These are phyloP conservation scores for Tetradesmus obliquus DNA, from an alignment of 139 green algal genomes.

Conservation along the genomic window DNA sequence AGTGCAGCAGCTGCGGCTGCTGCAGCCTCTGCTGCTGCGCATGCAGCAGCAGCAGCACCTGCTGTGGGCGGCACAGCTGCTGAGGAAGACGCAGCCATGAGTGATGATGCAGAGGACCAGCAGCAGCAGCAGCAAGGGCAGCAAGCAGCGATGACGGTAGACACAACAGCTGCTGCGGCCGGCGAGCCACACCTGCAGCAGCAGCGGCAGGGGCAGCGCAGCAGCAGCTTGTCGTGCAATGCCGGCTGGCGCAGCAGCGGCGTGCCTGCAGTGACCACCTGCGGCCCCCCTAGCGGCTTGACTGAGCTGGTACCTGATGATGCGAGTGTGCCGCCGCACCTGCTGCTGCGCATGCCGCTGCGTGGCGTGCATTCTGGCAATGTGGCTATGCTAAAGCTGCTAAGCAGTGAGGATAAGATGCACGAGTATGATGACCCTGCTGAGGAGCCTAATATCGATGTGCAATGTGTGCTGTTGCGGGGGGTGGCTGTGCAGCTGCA, in stretches of 20 bases:
- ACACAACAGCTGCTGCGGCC: neutral
- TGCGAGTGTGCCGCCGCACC: neutral
- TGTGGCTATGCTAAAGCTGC: neutral
- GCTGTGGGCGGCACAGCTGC: neutral
- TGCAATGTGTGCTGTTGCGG: conserved; percentile 1
- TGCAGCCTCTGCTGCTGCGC: neutral
- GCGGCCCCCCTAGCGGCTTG: neutral
- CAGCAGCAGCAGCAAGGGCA: neutral
- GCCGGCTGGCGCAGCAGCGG: neutral
- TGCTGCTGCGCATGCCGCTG: conserved; percentile 29
- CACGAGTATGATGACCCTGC: neutral
- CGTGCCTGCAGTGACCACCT: neutral
- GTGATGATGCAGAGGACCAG: neutral
- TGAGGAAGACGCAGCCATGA: neutral
- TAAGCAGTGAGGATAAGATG: conserved; percentile 15
- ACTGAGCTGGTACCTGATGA: neutral
- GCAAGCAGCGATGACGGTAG: neutral
- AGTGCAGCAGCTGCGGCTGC: neutral
- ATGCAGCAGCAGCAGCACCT: neutral
- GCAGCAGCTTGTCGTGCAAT: neutral
- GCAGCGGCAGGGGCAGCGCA: neutral
- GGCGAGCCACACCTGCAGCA: neutral
- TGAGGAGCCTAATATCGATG: conserved; percentile 17
- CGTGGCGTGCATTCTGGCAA: neutral
- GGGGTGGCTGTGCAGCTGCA: neutral